Conservation (phyloP, 148 eudicot species). For the Spergularia bocconei region DNA sequence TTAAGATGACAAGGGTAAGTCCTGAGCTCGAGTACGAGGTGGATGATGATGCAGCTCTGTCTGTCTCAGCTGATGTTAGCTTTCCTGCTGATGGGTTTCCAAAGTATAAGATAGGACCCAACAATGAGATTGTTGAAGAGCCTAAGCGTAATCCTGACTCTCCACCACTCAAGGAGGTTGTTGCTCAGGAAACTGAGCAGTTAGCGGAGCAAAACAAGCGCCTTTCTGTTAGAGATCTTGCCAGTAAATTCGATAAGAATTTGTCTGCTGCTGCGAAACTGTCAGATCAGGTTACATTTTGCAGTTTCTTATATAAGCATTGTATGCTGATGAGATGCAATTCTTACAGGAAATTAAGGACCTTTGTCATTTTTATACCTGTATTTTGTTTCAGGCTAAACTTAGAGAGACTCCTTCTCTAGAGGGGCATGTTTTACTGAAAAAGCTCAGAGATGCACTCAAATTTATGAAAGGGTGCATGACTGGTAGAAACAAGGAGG, state of each 20-base stretch:
- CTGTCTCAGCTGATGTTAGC: slow-evolving; percentile 85
- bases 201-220: slow-evolving; percentile 84
- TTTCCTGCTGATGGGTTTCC: slow-evolving; percentile 76
- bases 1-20: slow-evolving; percentile 84
- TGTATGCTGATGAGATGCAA: background rate
- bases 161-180: slow-evolving; percentile 77
- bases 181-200: slow-evolving; percentile 63
- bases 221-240: slow-evolving; percentile 91
- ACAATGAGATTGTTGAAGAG: slow-evolving; percentile 82
- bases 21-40: slow-evolving; percentile 66
- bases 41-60: slow-evolving; percentile 45
- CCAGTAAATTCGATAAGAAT: slow-evolving; percentile 95
- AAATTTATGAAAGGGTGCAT: slow-evolving; percentile 81
- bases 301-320: background rate
- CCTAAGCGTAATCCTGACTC: slow-evolving; percentile 55
- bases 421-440: slow-evolving; percentile 95
- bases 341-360: background rate
- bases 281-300: slow-evolving; percentile 62
- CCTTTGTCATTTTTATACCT: background rate
- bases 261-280: slow-evolving; percentile 84
- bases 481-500: slow-evolving; percentile 83
- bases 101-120: slow-evolving; percentile 78
- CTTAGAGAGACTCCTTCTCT: slow-evolving; percentile 76
- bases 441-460: slow-evolving; percentile 93
- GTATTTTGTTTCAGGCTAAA: slow-evolving; percentile 58